phyloP scores from a whole-genome alignment of 441 rosid genomes.

The Adansonia rubrostipa region DNA sequence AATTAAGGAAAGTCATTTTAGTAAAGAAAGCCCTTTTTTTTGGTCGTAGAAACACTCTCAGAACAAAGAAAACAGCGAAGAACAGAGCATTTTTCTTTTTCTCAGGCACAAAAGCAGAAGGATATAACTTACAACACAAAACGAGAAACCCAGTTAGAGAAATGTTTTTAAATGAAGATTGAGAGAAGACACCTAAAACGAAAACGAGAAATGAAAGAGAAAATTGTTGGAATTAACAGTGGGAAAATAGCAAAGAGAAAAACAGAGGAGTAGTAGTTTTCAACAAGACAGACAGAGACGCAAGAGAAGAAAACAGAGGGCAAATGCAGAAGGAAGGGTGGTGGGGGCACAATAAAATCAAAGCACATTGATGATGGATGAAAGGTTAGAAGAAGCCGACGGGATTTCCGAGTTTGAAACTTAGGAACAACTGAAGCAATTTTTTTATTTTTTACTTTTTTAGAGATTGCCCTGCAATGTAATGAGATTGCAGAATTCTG shows the following conservation, averaged over 20 bases:
- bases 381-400: conserved; percentile 8
- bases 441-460: not conserved
- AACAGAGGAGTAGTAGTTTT: conserved; percentile 29
- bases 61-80: not conserved
- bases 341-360: conserved; percentile 23
- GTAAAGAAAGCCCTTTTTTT: not conserved
- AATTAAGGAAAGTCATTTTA: not conserved
- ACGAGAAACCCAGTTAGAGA: not conserved
- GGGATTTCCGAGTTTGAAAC: not conserved
- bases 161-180: not conserved
- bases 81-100: not conserved
- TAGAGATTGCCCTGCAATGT: conserved; percentile 24
- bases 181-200: conserved; percentile 1
- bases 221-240: not conserved
- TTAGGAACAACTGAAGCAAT: conserved; percentile 6
- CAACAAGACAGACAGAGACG: conserved; percentile 4
- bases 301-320: conserved; percentile 6
- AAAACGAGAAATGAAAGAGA: not conserved
- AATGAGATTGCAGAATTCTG: conserved; percentile 26
- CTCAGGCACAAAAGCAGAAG: not conserved
- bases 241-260: not conserved
- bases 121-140: not conserved
- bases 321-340: conserved; percentile 30
- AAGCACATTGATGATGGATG: conserved; percentile 31
- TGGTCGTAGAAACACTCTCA: not conserved